Conservation (phyloP, 1,284 basidiomycete genomes). For the Malassezia furfur region DNA sequence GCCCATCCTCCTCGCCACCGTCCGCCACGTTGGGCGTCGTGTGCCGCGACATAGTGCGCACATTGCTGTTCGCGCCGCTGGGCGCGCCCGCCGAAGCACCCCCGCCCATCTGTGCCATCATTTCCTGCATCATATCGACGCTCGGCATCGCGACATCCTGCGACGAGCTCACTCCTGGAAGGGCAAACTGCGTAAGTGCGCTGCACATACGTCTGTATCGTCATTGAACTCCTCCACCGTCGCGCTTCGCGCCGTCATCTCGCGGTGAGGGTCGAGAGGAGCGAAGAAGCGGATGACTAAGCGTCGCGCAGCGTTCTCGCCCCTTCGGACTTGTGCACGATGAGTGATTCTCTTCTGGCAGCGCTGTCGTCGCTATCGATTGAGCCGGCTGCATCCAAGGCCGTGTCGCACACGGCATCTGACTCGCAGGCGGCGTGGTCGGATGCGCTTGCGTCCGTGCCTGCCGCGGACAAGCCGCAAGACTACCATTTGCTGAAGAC, state of each 20-base stretch:
- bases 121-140: slow-evolving; percentile 35
- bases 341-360: slow-evolving; percentile 15
- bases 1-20: slow-evolving; percentile 19
- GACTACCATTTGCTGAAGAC: slow-evolving; percentile 53
- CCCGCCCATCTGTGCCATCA: slow-evolving; percentile 38
- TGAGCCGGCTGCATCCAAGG: neutral
- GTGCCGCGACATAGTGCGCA: neutral
- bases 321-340: neutral
- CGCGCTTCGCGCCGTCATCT: slow-evolving; percentile 6
- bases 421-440: slow-evolving; percentile 10
- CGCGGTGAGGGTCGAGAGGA: neutral
- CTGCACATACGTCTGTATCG: slow-evolving; percentile 39
- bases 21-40: slow-evolving; percentile 8
- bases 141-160: slow-evolving; percentile 19
- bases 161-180: slow-evolving; percentile 16
- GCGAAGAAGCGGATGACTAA: neutral
- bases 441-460: slow-evolving; percentile 6
- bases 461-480: neutral
- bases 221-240: slow-evolving; percentile 45
- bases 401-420: slow-evolving; percentile 1
- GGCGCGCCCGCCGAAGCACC: slow-evolving; percentile 1
- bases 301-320: neutral
- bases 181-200: slow-evolving; percentile 10
- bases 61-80: slow-evolving; percentile 3
- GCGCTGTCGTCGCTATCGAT: slow-evolving; percentile 16